Conservation (phyloP, 306 rosid genomes). For the Quercus suber region DNA sequence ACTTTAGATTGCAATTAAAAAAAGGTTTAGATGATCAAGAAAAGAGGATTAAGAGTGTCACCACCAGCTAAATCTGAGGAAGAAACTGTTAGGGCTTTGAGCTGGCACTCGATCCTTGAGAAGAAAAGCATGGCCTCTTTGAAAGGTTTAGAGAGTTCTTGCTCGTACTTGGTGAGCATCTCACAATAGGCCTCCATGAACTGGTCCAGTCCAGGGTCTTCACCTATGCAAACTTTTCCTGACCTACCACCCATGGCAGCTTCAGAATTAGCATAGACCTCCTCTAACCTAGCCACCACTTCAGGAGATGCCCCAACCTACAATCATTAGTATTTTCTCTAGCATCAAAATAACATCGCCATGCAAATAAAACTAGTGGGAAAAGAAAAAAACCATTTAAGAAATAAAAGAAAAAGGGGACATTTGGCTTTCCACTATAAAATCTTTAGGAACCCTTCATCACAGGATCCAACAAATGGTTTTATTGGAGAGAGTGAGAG, state of each 20-base stretch:
- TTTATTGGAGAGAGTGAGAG: not conserved
- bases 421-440: not conserved
- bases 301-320: constrained; percentile 51
- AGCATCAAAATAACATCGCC: not conserved
- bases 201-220: constrained; percentile 47
- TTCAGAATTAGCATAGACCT: constrained; percentile 12
- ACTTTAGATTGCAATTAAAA: no score
- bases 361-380: not conserved
- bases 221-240: constrained; percentile 3
- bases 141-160: constrained; percentile 47
- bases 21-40: not conserved
- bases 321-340: not conserved
- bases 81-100: constrained; percentile 27
- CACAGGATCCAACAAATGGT: not conserved
- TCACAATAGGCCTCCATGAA: constrained; percentile 62
- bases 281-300: constrained; percentile 40
- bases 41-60: not conserved
- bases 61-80: constrained; percentile 34
- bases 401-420: not conserved
- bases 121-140: constrained; percentile 52
- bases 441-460: not conserved
- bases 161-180: constrained; percentile 47
- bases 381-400: not conserved
- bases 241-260: constrained; percentile 9
- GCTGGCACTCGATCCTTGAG: constrained; percentile 38